phyloP scores from a whole-genome alignment of 352 stramenopile species.

The Achlya hypogyna region DNA sequence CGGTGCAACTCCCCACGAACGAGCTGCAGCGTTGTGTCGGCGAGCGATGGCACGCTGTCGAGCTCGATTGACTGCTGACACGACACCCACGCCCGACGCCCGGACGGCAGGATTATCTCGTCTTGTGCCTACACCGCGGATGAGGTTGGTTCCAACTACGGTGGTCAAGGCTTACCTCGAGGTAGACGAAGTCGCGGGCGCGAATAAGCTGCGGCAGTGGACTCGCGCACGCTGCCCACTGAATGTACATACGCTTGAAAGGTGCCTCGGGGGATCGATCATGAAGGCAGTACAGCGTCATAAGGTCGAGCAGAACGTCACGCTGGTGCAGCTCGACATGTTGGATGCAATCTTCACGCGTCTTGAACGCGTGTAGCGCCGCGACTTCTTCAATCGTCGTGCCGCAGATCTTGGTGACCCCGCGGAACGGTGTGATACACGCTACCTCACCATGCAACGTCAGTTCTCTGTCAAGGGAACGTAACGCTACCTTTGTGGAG shows the following conservation, averaged over 20 bases:
- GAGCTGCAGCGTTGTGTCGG: not conserved
- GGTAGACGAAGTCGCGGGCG: not conserved
- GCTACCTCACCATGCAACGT: too few relatives aligned
- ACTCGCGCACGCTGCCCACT: not conserved
- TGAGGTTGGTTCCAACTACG: not conserved
- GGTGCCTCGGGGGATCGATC: not conserved
- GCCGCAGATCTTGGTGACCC: not conserved
- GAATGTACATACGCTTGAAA: not conserved
- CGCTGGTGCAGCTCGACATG: not conserved
- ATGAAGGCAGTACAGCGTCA: not conserved
- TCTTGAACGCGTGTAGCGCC: not conserved
- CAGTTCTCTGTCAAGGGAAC: too few relatives aligned
- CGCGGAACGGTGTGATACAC: not conserved
- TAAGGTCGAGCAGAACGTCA: not conserved
- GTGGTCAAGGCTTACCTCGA: not conserved
- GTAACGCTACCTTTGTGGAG: not conserved
- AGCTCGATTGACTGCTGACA: constrained; percentile 17
- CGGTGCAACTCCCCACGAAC: constrained; percentile 8
- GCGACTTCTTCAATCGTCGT: not conserved
- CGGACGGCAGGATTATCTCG: not conserved
- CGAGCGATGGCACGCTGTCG: not conserved
- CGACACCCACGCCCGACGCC: not conserved
- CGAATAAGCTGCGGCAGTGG: not conserved
- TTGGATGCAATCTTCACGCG: not conserved
- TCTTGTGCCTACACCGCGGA: not conserved